Evolutionary conservation across 768 basidiomycete genomes (phyloP), one percentile per base, ranked within the genome.

Genomic region (Harrya chromipes): DNA sequence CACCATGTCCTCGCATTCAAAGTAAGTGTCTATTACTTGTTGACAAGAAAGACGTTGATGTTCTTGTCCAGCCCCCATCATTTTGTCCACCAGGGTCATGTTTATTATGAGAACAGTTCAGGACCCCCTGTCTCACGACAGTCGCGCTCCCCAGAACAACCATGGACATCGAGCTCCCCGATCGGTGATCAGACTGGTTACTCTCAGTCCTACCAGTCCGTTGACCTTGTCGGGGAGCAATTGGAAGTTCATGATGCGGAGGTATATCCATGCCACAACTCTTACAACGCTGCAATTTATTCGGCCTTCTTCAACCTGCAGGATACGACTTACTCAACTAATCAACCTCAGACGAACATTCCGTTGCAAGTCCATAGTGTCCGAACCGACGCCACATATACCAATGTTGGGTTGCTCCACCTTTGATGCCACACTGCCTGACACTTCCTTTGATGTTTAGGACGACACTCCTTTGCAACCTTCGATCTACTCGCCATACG

Each of bases 1-100:
- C 43, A 38, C 7, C 53, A 65, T 65, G 63, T 54, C 65, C 39
- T 55, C 65, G 6, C 38, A 43, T 24, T 46, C 45, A 33, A 41
- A 49, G 64, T 65, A 46, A 50, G 65, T 55, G 12, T 5, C 20
- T 34, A 9, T 24, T 42, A 1, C 38, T 5, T 2, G 12, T 27
- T 26, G 16, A 4, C 27, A n/a, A 13, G 34, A 45, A 35, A 19
- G 24, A 13, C 12, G 1, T 40, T 65, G 34, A 63, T 29, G 0
- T 23, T 21, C 10, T 19, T 26, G 12, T 40, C 24, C 7, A 63
- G 62, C 4, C 8, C 50, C 16, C 40, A 54, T 34, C 7, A 36
- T 29, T 24, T 27, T 40, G 9, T 49, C 13, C 44, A 38, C 20
- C 8, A 29, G 16, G 26, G 20, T 27, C 34, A 13, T 17, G 23